These are phyloP conservation scores for Oehlia diaphana DNA, from an alignment of 192 early-diverging fungal genomes.

Conservation along the genomic window DNA sequence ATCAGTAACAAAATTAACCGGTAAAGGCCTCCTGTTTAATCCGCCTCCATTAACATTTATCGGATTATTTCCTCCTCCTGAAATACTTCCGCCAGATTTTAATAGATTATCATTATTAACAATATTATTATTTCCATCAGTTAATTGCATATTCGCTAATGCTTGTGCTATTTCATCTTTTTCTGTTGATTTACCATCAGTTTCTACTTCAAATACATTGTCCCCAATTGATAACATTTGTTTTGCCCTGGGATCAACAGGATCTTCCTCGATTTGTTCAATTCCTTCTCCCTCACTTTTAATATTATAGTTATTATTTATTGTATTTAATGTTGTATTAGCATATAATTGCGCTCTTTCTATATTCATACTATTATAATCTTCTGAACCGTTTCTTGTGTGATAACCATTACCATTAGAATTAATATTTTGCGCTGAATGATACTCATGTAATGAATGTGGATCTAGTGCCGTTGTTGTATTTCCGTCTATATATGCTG, in stretches of 20 bases:
- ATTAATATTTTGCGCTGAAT: not conserved
- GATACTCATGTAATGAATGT: not conserved
- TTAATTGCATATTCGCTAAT: not conserved
- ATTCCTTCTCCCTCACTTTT: not conserved
- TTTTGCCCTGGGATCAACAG: conserved; percentile 38
- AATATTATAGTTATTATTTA: not conserved
- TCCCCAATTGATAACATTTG: conserved; percentile 41
- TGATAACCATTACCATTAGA: not conserved
- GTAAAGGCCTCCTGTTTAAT: not conserved
- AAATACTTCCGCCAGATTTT: not conserved
- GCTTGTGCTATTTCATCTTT: conserved; percentile 10
- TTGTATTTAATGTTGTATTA: not conserved
- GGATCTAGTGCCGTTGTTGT: not conserved
- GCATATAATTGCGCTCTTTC: conserved; percentile 1
- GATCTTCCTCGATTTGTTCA: conserved; percentile 24
- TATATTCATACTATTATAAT: not conserved
- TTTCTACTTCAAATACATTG: conserved; percentile 44
- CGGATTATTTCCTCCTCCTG: too few relatives aligned
- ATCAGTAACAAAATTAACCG: not conserved
- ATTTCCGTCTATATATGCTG: not conserved
- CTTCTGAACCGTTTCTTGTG: not conserved
- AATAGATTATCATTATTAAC: not conserved
- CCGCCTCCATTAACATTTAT: not conserved
- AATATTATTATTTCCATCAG: not conserved
- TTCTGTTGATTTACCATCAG: not conserved